Evolutionary conservation across 106 monocot species (phyloP), one percentile per base, ranked within the genome.

Genomic region (Dendrobium huoshanense): DNA sequence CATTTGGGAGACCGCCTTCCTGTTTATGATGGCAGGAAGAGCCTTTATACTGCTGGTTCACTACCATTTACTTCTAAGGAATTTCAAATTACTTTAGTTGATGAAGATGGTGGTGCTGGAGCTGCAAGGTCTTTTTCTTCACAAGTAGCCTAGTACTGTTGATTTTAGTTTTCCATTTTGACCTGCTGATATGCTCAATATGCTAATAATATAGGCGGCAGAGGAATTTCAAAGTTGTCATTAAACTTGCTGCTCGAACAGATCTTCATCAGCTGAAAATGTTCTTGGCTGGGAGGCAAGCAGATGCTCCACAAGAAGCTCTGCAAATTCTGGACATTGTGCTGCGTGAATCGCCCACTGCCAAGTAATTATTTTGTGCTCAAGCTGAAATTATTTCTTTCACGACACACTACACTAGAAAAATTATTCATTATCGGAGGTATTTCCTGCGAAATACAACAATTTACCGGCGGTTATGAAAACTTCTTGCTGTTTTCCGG

Each of bases 21-120:
- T 18, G 96, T 87, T 45, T 96, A 96, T 89, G 96, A 96, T 83
- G 95, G 95, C 24, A 85, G 96, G 83, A 96, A 96, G 81, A 93
- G 91, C 73, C 88, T 96, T 41, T 96, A 93, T 73, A 93, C 96
- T 40, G 96, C 96, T 20, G 96, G 96, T 0, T 80, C 91, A 8
- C 75, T 96, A 5, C 96, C 96, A n/a, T 96, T 96, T 83, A 37
- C 87, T 1, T 88, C 91, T 11, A 88, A 80, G 74, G 88, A 85
- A 5, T 96, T 96, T 80, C 85, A 88, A 44, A 80, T 96, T 75
- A 85, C 84, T 48, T 91, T 96, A 51, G 42, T 59, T 85, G 91
- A 94, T 80, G 94, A 89, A 80, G 94, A 91, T 47, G 94, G 89
- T 75, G 85, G 89, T 72, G 7, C 82, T 33, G 86, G 83, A 25